Percentiles rank a stretch among this genome's conserved stretches.
phyloP scores from a whole-genome alignment of 1,139 yeast genomes.

The Magnusiomyces clavatus region DNA sequence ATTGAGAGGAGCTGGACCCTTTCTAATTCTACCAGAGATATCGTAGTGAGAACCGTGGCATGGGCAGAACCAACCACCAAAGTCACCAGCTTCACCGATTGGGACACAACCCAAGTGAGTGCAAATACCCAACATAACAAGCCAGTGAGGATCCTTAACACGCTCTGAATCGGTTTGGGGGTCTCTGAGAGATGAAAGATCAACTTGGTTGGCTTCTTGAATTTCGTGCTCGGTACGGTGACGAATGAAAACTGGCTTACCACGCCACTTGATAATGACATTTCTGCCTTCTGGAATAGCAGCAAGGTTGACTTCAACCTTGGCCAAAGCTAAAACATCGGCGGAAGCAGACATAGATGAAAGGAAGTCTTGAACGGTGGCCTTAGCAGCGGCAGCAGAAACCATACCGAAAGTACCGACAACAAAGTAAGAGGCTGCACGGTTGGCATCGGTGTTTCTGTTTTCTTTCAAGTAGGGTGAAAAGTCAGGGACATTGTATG shows the following conservation, averaged over 20 bases:
- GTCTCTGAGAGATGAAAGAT: conserved; percentile 73
- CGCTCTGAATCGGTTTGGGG: conserved; percentile 92
- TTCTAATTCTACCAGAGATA: conserved; percentile 98
- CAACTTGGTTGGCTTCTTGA: conserved; percentile 84
- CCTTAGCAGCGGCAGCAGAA: conserved; percentile 95
- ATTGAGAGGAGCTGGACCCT: conserved; percentile 99
- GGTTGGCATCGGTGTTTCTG: conserved; percentile 60
- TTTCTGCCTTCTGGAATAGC: conserved; percentile 97
- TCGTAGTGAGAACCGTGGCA: conserved; percentile 99
- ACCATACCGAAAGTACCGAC: conserved; percentile 94
- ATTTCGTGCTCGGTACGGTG: conserved; percentile 95
- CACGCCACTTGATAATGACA: conserved; percentile 98
- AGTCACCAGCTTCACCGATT: conserved; percentile 99
- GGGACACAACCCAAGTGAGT: conserved; percentile 99
- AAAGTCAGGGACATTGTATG: conserved; percentile 91
- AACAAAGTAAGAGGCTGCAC: conserved; percentile 93
- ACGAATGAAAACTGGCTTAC: conserved; percentile 99
- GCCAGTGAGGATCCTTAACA: conserved; percentile 96
- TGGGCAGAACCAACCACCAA: conserved; percentile 99
- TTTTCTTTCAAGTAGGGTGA: conserved; percentile 70
- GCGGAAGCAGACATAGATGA: conserved; percentile 96
- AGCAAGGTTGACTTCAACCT: conserved; percentile 92
- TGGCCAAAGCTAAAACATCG: conserved; percentile 98
- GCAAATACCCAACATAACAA: conserved; percentile 98
- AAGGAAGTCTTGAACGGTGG: conserved; percentile 93